Conservation (phyloP, 306 rosid species). For the Prunus armeniaca region DNA sequence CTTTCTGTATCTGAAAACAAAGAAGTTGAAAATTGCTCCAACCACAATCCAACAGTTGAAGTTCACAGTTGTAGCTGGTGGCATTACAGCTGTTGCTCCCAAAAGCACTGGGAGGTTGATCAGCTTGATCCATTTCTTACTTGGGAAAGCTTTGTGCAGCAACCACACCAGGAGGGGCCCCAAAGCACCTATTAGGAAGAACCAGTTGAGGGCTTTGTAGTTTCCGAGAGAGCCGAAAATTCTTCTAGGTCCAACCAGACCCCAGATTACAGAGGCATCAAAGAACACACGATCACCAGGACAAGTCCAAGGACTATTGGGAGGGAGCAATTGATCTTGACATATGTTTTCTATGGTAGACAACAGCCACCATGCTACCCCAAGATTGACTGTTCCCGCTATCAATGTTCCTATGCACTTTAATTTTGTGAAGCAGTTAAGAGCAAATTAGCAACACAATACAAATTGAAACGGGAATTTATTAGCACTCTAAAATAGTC, state of each 20-base stretch:
- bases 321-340: slow-evolving; percentile 27
- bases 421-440: neutral
- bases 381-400: slow-evolving; percentile 32
- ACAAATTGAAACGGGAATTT: neutral
- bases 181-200: slow-evolving; percentile 26
- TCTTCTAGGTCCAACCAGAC: slow-evolving; percentile 34
- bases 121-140: slow-evolving; percentile 21
- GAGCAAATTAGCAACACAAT: neutral
- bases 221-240: slow-evolving; percentile 29
- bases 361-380: slow-evolving; percentile 36
- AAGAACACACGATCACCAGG: slow-evolving; percentile 31
- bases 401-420: slow-evolving; percentile 33
- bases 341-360: slow-evolving; percentile 26
- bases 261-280: slow-evolving; percentile 36
- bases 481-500: no score
- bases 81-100: slow-evolving; percentile 29
- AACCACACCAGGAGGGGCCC: slow-evolving; percentile 35
- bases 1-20: slow-evolving; percentile 30
- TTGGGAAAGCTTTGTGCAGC: slow-evolving; percentile 30
- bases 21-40: slow-evolving; percentile 31
- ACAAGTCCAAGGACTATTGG: slow-evolving; percentile 36
- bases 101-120: slow-evolving; percentile 40
- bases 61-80: slow-evolving; percentile 35
- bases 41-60: slow-evolving; percentile 32
- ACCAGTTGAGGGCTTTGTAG: slow-evolving; percentile 31